Evolutionary conservation across 495 filamentous ascomycete genomes (phyloP).

Genomic region (Hypoxylon fuscum): DNA sequence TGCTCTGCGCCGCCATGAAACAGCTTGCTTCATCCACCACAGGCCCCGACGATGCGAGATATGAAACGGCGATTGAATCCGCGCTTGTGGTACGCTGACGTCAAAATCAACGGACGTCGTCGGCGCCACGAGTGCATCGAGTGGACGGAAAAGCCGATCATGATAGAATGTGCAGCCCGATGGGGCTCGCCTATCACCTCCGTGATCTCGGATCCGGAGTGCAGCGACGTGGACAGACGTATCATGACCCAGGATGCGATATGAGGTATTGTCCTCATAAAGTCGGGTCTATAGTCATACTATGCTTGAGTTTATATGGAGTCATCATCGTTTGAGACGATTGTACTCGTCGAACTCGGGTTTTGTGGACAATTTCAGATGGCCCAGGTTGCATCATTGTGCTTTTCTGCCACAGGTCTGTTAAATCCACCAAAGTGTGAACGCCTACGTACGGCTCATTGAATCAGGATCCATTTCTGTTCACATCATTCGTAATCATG

Average conservation of each 20-base stretch:
- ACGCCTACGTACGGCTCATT: no score
- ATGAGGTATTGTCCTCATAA: background rate
- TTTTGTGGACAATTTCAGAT: no score
- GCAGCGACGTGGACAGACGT: conserved; percentile 26
- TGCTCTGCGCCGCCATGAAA: conserved; percentile 18
- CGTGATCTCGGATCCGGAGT: conserved; percentile 31
- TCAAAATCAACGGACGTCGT: conserved; percentile 21
- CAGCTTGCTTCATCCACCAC: conserved; percentile 8
- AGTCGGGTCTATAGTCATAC: no score
- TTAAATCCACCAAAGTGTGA: no score
- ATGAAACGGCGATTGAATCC: conserved; percentile 32
- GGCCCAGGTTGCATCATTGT: no score
- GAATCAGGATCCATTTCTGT: no score
- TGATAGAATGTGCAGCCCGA: conserved; percentile 6
- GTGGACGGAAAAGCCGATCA: conserved; percentile 25
- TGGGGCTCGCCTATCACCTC: conserved; percentile 9
- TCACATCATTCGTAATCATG: no score
- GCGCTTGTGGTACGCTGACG: conserved; percentile 37
- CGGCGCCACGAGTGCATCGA: conserved; percentile 21
- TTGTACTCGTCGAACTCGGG: no score
- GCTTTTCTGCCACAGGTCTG: no score
- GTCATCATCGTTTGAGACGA: no score
- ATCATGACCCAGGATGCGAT: conserved; percentile 11
- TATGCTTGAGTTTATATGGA: no score
- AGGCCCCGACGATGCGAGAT: conserved; percentile 29